Evolutionary conservation across 768 basidiomycete genomes (phyloP), one percentile per base, ranked within the genome.

Genomic region (Holtermanniella nyarrowii): DNA sequence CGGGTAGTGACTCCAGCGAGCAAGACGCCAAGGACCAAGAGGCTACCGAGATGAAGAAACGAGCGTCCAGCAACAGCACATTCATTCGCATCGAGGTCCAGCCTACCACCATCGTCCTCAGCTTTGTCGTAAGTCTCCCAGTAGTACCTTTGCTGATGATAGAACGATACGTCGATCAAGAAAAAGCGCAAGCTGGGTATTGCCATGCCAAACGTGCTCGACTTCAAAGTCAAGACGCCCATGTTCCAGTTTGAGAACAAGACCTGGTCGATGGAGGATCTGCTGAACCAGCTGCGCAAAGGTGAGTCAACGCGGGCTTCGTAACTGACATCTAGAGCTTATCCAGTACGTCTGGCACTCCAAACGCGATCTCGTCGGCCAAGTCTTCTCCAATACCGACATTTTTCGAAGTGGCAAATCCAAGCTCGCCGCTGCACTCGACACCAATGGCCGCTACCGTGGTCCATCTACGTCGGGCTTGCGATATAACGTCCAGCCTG

Each of bases 181-280:
- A 62, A 61, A 50, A 61, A 62, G 61, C 31, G 31, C 41, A 23
- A 60, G 50, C 7, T 37, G 52, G 44, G 25, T 39, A 45, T 40
- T 48, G 45, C 66, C 53, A 45, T 76, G 22, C 72, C 74, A 2
- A 70, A 76, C 50, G 52, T 74, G 55, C 84, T 84, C 49, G 88
- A 88, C 14, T 86, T 95, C 65, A 82, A 86, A 49, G 87, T 90
- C 66, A 79, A 80, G 54, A 88, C 87, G 3, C 82, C 86, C 26
- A 80, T 82, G 46, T 75, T 93, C 40, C 82, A 85, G 59, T 89
- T 86, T 22, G 46, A 53, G 21, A 63, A 67, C 55, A 68, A 70
- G 56, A 70, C 70, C 0, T 74, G 72, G 65, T 65, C 66, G 1
- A 70, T 64, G 31, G 61, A 66, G 37, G 70, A 72, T 23, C 52